Base-by-base conservation (phyloP, 2,329 filamentous ascomycete genomes). In the Truncatella angustata region DNA sequence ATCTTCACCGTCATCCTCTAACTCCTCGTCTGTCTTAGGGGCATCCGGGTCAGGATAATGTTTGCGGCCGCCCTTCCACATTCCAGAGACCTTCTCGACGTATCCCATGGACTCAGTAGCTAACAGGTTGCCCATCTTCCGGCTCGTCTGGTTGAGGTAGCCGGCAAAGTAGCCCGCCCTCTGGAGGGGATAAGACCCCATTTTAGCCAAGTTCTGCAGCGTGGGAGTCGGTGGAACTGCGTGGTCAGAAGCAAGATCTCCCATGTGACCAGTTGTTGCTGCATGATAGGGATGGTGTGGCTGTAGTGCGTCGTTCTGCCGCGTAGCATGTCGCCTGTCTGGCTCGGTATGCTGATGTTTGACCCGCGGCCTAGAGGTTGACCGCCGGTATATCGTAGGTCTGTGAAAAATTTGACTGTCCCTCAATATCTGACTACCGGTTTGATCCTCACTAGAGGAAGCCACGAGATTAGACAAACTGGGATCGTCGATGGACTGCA, bases 51-150 rank as follows among this genome's bases (percentile, higher is more conserved):
- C 88, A 46, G 87, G 85, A 63, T 97, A 99, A 69, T 97, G 93
- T 62, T 87, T 91, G 61, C 87, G 86, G 11, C 90, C 90, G 30
- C 94, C 94, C 59, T 91, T 90, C 85, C 94, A 94, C 89, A 97
- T 97, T 34, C 91, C 93, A 0, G 93, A 96, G 0, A 97, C 92
- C 69, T 97, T 97, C 65, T 95, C 92, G 28, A 96, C 87, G 65
- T 97, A 97, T 2, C 91, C 91, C 86, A 96, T 96, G 0, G 93
- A 95, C 67, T 97, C 92, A 0, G 87, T 90, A 5, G 93, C 90
- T 42, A 97, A 73, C 7, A 96, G 73, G 24, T 78, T 90, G 54
- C 90, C 90, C 85, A 97, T 90, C 30, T 85, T 84, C 59, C 89
- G 88, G 20, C 91, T 87, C 20, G 88, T 85, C 51, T 80, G 87